phyloP scores from a whole-genome alignment of 345 rosid species.

The Eucalyptus erythrocorys region DNA sequence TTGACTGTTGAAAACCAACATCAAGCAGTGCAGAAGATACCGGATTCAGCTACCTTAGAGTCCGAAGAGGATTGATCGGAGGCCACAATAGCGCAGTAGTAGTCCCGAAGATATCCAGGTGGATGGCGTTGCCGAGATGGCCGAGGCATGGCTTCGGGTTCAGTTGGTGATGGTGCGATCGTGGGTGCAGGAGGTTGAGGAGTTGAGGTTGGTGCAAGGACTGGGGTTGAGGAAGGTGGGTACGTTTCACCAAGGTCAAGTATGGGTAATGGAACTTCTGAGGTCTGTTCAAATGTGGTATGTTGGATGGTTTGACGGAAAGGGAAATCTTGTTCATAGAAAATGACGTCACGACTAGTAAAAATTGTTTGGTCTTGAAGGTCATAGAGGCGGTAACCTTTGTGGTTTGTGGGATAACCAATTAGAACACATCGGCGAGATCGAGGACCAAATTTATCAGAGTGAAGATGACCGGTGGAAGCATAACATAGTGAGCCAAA shows the following conservation, averaged over 20 bases:
- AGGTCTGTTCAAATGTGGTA: neutral
- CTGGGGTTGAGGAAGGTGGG: neutral
- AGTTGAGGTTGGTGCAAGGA: neutral
- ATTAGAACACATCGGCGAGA: neutral
- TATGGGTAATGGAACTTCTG: neutral
- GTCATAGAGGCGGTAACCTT: neutral
- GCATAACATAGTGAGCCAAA: neutral
- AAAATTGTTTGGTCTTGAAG: neutral
- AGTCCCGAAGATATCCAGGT: neutral
- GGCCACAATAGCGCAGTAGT: neutral
- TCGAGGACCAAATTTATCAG: neutral
- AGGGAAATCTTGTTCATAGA: neutral
- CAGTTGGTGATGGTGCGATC: neutral
- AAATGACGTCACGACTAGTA: fast-evolving
- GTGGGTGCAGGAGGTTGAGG: neutral
- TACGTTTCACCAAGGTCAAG: neutral
- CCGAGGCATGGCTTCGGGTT: neutral
- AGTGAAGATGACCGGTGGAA: neutral
- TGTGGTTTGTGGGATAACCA: neutral
- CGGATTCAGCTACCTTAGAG: neutral
- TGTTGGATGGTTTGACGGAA: neutral
- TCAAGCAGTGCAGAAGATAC: neutral
- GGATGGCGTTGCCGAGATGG: neutral
- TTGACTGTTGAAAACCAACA: no score
- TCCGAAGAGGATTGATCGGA: fast-evolving